phyloP scores from a whole-genome alignment of 257 asterid genomes.

The Thymus mandschuricus region DNA sequence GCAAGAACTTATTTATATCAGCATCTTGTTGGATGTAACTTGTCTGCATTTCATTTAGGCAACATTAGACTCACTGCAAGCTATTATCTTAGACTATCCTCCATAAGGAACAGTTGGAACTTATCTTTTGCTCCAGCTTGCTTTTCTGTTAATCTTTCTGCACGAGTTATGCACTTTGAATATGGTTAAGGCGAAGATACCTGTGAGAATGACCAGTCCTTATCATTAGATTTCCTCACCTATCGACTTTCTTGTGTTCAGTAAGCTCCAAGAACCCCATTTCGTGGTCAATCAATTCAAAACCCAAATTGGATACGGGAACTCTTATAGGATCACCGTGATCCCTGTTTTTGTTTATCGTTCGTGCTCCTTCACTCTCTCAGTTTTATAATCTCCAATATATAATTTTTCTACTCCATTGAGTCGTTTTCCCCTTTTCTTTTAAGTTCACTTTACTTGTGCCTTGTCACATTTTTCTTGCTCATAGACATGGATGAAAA shows the following conservation, averaged over 20 bases:
- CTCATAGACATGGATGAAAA: neutral
- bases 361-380: neutral
- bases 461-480: constrained; percentile 18
- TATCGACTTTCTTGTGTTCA: neutral
- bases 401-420: neutral
- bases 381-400: neutral
- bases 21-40: neutral
- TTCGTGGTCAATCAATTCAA: constrained; percentile 3
- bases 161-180: constrained; percentile 1
- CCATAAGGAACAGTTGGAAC: constrained; percentile 4
- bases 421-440: constrained; percentile 1
- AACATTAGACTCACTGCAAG: neutral
- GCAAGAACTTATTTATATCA: constrained; percentile 3
- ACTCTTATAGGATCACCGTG: neutral
- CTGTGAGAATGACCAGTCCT: neutral
- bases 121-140: neutral
- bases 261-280: constrained; percentile 1
- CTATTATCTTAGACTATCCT: neutral
- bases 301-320: neutral
- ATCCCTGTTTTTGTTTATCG: neutral
- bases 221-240: neutral
- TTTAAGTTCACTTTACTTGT: neutral
- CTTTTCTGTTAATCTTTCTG: constrained; percentile 14
- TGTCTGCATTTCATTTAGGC: neutral
- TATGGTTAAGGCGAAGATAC: neutral